phyloP scores from a whole-genome alignment of 2,329 filamentous ascomycete species.

The Colletotrichum musae region DNA sequence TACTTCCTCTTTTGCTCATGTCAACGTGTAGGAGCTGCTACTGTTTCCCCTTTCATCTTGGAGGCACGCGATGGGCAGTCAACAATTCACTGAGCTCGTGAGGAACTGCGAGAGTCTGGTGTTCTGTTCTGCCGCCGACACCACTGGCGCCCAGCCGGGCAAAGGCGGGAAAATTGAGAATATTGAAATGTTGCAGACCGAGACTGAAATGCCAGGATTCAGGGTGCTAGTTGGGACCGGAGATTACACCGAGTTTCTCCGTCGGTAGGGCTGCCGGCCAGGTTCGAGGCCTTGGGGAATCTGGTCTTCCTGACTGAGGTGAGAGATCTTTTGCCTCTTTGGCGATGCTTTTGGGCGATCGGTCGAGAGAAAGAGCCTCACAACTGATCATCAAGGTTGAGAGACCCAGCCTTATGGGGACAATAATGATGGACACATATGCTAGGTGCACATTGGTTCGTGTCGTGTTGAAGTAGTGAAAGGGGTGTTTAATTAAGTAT shows the following conservation, averaged over 20 bases:
- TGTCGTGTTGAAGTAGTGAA: not conserved
- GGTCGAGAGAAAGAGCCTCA: not conserved
- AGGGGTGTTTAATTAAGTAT: not conserved
- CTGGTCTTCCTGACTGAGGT: not conserved
- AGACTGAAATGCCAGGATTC: not conserved
- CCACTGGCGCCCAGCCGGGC: slow-evolving; percentile 30
- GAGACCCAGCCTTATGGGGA: too few species aligned
- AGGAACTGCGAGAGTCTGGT: not conserved
- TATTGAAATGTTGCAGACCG: not conserved
- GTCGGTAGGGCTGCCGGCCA: not conserved
- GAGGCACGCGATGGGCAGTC: not conserved
- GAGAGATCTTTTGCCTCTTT: too few species aligned
- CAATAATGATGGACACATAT: too few species aligned
- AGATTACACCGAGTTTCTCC: slow-evolving; percentile 18
- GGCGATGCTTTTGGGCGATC: too few species aligned
- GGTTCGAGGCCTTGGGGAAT: not conserved
- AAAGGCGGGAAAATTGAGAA: slow-evolving; percentile 33
- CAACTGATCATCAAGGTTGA: not conserved
- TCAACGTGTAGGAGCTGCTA: not conserved
- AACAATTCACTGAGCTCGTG: not conserved
- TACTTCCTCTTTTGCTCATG: too few species aligned
- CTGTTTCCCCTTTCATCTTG: not conserved
- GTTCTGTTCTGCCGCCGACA: not conserved
- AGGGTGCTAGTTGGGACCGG: not conserved
- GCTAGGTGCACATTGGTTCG: not conserved